Conservation (phyloP, 2,329 filamentous ascomycete genomes). For the Fusarium mangiferae region DNA sequence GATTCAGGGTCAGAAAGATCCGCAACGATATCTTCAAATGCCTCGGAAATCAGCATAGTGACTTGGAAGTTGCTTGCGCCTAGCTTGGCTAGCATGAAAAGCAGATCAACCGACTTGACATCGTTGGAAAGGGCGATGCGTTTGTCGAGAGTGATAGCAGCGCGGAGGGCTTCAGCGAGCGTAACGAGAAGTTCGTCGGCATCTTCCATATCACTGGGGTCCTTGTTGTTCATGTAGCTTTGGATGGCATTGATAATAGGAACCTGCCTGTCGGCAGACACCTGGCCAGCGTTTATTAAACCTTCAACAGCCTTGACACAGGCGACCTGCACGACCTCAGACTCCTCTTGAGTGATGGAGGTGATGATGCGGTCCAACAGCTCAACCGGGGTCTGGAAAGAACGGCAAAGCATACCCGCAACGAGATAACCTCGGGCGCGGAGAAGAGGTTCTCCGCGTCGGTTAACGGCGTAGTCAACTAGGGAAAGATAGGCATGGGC, state of each 20-base stretch:
- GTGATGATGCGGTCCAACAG: conserved; percentile 80
- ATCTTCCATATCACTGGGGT: conserved; percentile 84
- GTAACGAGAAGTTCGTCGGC: conserved; percentile 93
- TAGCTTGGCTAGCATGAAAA: conserved; percentile 90
- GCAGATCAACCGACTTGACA: conserved; percentile 79
- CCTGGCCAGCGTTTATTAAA: conserved; percentile 65
- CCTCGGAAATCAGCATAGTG: conserved; percentile 85
- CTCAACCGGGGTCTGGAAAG: conserved; percentile 69
- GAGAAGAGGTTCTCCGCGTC: conserved; percentile 77
- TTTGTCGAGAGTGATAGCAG: conserved; percentile 83
- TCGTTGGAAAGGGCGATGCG: conserved; percentile 77
- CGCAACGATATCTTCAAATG: conserved; percentile 87
- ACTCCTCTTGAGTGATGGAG: conserved; percentile 78
- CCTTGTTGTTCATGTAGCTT: conserved; percentile 81
- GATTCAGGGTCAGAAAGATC: conserved; percentile 73
- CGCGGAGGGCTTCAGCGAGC: conserved; percentile 84
- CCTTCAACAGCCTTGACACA: conserved; percentile 88
- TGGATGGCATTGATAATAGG: conserved; percentile 71
- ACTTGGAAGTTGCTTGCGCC: conserved; percentile 92
- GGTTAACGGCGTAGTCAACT: conserved; percentile 79
- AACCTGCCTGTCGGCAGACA: conserved; percentile 66
- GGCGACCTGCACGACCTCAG: conserved; percentile 90
- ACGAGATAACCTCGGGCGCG: conserved; percentile 88
- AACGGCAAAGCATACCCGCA: conserved; percentile 80
- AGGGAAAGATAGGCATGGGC: conserved; percentile 82